Evolutionary conservation across 352 stramenopile genomes (phyloP).

Genomic region (Pythium brachiatum): DNA sequence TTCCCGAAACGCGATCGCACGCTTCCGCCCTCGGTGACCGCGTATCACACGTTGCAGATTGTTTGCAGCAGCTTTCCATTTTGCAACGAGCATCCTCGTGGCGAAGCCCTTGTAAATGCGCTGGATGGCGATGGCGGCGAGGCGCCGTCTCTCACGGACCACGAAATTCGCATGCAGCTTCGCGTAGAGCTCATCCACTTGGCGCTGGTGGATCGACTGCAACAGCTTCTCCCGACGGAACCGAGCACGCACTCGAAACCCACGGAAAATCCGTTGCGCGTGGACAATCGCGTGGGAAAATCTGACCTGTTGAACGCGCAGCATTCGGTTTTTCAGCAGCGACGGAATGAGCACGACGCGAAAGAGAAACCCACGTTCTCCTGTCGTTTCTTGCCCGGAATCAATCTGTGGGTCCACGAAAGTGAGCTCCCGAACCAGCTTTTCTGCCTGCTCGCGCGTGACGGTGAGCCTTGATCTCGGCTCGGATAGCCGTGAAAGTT

Average conservation of each 20-base stretch:
- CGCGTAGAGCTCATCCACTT: constrained; percentile 41
- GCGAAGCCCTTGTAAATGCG: constrained; percentile 53
- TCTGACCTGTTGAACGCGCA: constrained; percentile 18
- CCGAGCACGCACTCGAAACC: constrained; percentile 53
- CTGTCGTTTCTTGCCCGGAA: background rate
- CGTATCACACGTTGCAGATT: constrained; percentile 58
- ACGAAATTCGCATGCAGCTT: constrained; percentile 31
- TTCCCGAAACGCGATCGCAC: constrained; percentile 58
- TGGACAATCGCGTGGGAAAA: constrained; percentile 36
- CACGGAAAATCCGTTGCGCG: constrained; percentile 50
- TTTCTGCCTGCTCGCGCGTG: constrained; percentile 40
- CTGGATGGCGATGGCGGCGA: constrained; percentile 48
- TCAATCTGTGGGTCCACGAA: constrained; percentile 37
- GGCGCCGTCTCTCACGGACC: constrained; percentile 42
- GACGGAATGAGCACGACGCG: constrained; percentile 45
- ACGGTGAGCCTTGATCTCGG: constrained; percentile 13
- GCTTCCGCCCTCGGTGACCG: constrained; percentile 46
- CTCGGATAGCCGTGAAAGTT: constrained; percentile 37
- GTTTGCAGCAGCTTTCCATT: constrained; percentile 31
- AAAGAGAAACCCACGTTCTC: constrained; percentile 8
- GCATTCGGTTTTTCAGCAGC: constrained; percentile 40
- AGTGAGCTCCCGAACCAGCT: constrained; percentile 41
- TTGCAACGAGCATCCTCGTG: constrained; percentile 29
- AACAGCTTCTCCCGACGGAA: constrained; percentile 42
- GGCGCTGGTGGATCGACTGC: constrained; percentile 43